phyloP scores from a whole-genome alignment of 2,329 filamentous ascomycete genomes.

The Rutstroemia sp. region DNA sequence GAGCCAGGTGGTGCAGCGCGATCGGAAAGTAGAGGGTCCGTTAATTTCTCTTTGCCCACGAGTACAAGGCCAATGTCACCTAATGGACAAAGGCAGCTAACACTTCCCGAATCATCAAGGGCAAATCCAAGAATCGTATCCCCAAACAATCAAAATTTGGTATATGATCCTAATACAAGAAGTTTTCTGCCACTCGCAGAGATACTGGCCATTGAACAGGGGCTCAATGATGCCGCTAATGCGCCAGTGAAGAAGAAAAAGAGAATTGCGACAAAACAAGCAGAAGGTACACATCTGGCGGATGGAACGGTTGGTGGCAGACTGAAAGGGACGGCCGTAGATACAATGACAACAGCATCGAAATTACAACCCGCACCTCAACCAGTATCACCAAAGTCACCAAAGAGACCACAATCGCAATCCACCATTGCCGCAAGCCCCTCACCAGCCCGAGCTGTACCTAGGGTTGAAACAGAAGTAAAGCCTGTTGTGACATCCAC shows the following conservation, averaged over 20 bases:
- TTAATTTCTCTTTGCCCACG: slow-evolving; percentile 50
- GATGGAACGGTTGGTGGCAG: slow-evolving; percentile 47
- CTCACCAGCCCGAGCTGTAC: slow-evolving; percentile 4
- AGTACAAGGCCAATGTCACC: slow-evolving; percentile 26
- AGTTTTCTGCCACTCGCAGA: slow-evolving; percentile 49
- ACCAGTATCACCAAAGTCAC: slow-evolving; percentile 3
- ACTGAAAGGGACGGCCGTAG: slow-evolving; percentile 41
- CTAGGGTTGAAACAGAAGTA: neutral
- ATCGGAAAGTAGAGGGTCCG: slow-evolving; percentile 35
- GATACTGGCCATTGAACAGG: slow-evolving; percentile 37
- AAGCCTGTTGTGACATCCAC: neutral
- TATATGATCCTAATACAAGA: slow-evolving; percentile 60
- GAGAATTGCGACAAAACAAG: slow-evolving; percentile 25
- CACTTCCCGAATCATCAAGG: slow-evolving; percentile 26
- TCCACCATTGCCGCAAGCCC: slow-evolving; percentile 1
- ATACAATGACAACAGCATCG: slow-evolving; percentile 19
- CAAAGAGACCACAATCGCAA: neutral
- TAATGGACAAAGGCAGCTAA: slow-evolving; percentile 26
- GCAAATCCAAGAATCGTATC: slow-evolving; percentile 22
- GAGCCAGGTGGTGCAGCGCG: slow-evolving; percentile 36
- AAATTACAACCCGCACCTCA: slow-evolving; percentile 8
- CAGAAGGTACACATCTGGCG: slow-evolving; percentile 35
- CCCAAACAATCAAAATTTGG: slow-evolving; percentile 38
- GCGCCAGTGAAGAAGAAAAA: slow-evolving; percentile 36
- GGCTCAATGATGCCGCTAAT: slow-evolving; percentile 28